Conservation (phyloP, 768 basidiomycete genomes). For the Mrakia frigida region DNA sequence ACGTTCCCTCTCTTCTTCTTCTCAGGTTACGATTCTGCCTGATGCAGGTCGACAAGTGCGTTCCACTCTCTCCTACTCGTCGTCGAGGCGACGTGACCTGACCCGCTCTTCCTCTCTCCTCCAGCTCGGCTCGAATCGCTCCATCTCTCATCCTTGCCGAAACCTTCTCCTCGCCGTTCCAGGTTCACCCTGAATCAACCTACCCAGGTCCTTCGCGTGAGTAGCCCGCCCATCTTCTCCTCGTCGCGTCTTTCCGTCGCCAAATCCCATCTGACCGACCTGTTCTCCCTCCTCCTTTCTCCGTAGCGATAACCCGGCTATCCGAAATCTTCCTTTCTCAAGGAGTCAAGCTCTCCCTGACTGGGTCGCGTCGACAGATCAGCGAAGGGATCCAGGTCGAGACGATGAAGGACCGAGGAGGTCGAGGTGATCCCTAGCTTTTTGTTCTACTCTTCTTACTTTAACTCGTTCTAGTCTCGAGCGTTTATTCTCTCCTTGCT, state of each 20-base stretch:
- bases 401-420: neutral
- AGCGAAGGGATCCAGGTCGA: neutral
- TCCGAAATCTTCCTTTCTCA: neutral
- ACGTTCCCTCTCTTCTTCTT: too few relatives aligned
- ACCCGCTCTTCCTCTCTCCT: too few relatives aligned
- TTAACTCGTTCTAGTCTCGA: neutral
- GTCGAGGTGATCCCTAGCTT: neutral
- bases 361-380: neutral
- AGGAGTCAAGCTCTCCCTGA: neutral
- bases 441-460: neutral
- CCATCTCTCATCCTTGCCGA: constrained; percentile 20
- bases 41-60: constrained; percentile 88
- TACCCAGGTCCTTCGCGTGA: constrained; percentile 15
- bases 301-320: neutral
- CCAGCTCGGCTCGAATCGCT: neutral
- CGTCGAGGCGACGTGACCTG: neutral
- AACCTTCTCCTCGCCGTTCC: constrained; percentile 15
- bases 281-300: neutral
- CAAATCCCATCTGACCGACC: too few relatives aligned
- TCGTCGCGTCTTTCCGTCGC: too few relatives aligned
- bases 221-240: neutral
- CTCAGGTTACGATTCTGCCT: constrained; percentile 68
- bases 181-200: neutral
- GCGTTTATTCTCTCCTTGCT: neutral
- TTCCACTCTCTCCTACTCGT: constrained; percentile 34